A percentile compares a stretch with the other conserved stretches of the same genome.
These are phyloP conservation scores for Tetrahymena borealis DNA, from an alignment of 73 alveolate genomes.

Conservation along the genomic window DNA sequence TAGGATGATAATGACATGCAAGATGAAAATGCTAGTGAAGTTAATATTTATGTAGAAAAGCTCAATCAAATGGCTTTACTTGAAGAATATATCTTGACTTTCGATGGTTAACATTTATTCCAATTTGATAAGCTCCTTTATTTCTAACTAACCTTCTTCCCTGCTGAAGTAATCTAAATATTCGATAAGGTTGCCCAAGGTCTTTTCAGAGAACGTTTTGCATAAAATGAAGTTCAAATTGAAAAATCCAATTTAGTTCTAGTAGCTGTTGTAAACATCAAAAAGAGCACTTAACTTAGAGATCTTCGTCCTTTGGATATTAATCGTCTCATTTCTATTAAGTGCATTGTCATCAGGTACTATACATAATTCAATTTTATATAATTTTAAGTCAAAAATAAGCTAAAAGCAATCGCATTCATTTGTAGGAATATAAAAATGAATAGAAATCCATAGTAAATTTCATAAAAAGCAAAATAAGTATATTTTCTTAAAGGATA, in stretches of 20 bases:
- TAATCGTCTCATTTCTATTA: constrained; percentile 79
- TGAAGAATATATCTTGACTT: constrained; percentile 62
- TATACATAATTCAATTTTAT: background rate
- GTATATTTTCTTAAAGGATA: no score
- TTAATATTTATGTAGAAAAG: constrained; percentile 62
- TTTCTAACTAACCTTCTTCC: constrained; percentile 79
- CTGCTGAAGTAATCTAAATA: constrained; percentile 88
- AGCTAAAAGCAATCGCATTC: no score
- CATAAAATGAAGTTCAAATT: background rate
- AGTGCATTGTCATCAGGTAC: constrained; percentile 86
- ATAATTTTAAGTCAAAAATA: background rate
- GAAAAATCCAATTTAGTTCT: constrained; percentile 39
- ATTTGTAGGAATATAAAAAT: no score
- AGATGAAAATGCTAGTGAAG: background rate
- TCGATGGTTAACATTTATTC: constrained; percentile 83
- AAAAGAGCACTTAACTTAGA: constrained; percentile 65
- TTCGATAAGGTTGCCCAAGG: constrained; percentile 82
- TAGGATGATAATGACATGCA: constrained; percentile 5
- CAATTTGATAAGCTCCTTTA: constrained; percentile 71
- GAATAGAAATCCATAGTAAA: no score
- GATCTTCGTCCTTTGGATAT: constrained; percentile 89
- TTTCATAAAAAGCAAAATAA: no score
- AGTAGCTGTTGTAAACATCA: constrained; percentile 75
- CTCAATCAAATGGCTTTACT: constrained; percentile 66
- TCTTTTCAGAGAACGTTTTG: constrained; percentile 56